Evolutionary conservation across 257 asterid species (phyloP).

Genomic region (Lavandula angustifolia): DNA sequence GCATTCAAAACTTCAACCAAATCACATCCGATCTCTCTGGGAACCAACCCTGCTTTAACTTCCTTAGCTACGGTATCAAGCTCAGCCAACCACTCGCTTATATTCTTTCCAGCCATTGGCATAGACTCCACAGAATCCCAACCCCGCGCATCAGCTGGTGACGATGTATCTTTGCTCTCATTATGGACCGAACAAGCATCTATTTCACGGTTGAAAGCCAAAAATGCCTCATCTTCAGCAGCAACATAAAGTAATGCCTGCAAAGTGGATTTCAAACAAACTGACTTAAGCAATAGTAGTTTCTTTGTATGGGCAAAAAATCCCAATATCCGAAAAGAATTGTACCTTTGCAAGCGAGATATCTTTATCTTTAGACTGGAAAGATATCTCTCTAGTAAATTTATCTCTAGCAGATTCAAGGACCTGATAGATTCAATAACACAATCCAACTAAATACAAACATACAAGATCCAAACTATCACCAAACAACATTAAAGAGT

Average conservation of each 20-base stretch:
- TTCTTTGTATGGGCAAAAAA: not conserved
- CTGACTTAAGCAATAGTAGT: slow-evolving; percentile 3
- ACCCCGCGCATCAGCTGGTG: slow-evolving; percentile 36
- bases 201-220: slow-evolving; percentile 67
- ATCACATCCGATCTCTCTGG: slow-evolving; percentile 87
- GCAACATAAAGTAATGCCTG: slow-evolving; percentile 84
- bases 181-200: slow-evolving; percentile 59
- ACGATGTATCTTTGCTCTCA: slow-evolving; percentile 53
- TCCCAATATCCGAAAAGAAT: not conserved
- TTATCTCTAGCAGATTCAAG: slow-evolving; percentile 72
- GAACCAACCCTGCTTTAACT: slow-evolving; percentile 77
- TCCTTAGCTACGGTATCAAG: slow-evolving; percentile 74
- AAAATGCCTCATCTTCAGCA: slow-evolving; percentile 80
- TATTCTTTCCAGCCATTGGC: slow-evolving; percentile 76
- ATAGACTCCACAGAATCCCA: slow-evolving; percentile 61
- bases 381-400: slow-evolving; percentile 74
- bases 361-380: slow-evolving; percentile 79
- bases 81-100: slow-evolving; percentile 73
- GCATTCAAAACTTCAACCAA: slow-evolving; percentile 77
- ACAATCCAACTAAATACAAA: slow-evolving; percentile 11
- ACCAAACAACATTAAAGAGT: no score
- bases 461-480: not conserved
- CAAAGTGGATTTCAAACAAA: slow-evolving; percentile 1
- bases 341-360: slow-evolving; percentile 89
- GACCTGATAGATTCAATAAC: slow-evolving; percentile 44